Conservation (phyloP, 2,329 filamentous ascomycete genomes). For the Colletotrichum graminicola region DNA sequence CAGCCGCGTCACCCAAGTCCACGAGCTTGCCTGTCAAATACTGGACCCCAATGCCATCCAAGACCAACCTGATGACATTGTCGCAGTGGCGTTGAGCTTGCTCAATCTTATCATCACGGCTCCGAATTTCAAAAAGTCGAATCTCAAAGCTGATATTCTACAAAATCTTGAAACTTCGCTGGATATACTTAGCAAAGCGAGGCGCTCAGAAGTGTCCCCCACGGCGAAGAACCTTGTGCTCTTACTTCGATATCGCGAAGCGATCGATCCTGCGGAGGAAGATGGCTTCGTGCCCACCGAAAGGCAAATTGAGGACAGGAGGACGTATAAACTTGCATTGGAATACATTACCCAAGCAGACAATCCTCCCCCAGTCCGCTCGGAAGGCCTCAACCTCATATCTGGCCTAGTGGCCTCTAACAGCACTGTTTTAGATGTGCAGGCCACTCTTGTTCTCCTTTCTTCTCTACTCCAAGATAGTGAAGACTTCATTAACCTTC, state of each 20-base stretch:
- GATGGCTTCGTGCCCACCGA: conserved; percentile 55
- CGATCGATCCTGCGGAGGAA: conserved; percentile 61
- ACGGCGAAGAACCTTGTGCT: conserved; percentile 69
- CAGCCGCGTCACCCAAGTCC: conserved; percentile 71
- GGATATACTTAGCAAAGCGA: conserved; percentile 54
- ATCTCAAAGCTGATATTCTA: conserved; percentile 57
- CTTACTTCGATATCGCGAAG: conserved; percentile 67
- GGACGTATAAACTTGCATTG: conserved; percentile 72
- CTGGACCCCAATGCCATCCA: conserved; percentile 61
- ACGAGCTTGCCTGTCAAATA: conserved; percentile 73
- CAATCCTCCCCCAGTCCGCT: conserved; percentile 74
- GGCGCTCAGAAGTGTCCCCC: conserved; percentile 58
- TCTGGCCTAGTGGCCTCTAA: conserved; percentile 66
- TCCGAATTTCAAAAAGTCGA: conserved; percentile 65
- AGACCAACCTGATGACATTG: conserved; percentile 60
- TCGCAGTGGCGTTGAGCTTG: conserved; percentile 69
- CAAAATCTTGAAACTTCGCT: conserved; percentile 63
- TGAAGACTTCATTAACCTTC: conserved; percentile 79
- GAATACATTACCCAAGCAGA: conserved; percentile 73
- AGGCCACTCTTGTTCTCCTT: conserved; percentile 72
- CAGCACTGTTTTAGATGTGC: conserved; percentile 74
- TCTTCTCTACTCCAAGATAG: conserved; percentile 73
- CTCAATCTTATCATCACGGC: conserved; percentile 71
- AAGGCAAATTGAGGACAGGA: conserved; percentile 69
- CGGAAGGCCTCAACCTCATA: conserved; percentile 73